Base-by-base conservation (phyloP, 2,329 filamentous ascomycete genomes). In the Catunica adiposa region DNA sequence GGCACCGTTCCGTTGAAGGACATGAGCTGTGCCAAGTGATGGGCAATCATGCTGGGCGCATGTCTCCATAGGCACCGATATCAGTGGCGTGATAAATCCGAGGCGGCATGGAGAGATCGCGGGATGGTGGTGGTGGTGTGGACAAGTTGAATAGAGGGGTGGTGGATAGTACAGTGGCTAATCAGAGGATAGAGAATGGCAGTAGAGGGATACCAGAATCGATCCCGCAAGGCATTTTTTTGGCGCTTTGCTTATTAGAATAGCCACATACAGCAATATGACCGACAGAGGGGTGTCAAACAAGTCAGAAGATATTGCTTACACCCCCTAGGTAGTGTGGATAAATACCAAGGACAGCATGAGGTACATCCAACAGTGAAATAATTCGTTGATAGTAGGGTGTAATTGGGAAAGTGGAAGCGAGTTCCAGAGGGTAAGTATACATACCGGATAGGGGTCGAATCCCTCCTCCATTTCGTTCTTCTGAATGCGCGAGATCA, bases 391-490 rank as follows among this genome's bases (percentile, higher is more conserved):
- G 9, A 44, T 22, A 17, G 15, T 7, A 2, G 7, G 7, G 20
- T 1, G 17, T 44, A 31, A 14, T 26, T 3, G 26, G 22, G 34
- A 17, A 4, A 22, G 15, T 11, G 37, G 17, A 22, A 14, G 26
- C n/a, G 51, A 23, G 9, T 44, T 44, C 20, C 15, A 25, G 44
- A 48, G 22, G 38, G 38, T n/a, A 7, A 26, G 4, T 14, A 22
- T 53, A 68, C 77, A 62, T 71, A 82, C 84, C 2, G 90, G 88
- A 66, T 98, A 97, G 2, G 87, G 89, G 66, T 98, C 84, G 67
- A 94, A 94, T 58, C 84, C 87, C 56, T 94, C 89, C 61, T 87
- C 82, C 2, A 89, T 74, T 66, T 96, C 87, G 62, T 94, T 90
- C 71, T 86, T 83, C 63, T 95, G 90, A 53, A 98, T 79, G 64